phyloP scores from a whole-genome alignment of 1,139 yeast genomes.

The Lodderomyces orthopsilosis region DNA sequence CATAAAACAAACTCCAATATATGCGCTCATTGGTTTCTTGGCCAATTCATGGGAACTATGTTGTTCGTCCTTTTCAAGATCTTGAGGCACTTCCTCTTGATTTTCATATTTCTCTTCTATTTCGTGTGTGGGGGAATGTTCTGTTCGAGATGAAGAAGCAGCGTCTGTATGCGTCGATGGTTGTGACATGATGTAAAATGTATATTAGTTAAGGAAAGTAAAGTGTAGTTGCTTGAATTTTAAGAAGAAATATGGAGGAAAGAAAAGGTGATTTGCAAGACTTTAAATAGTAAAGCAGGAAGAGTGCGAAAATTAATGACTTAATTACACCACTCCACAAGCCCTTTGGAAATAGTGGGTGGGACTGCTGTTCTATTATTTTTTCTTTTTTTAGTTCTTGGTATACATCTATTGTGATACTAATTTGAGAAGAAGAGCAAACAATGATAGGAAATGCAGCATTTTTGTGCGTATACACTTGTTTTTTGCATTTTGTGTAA shows the following conservation, averaged over 20 bases:
- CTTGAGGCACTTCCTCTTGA: not conserved
- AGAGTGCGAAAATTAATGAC: not conserved
- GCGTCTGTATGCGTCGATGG: slow-evolving; percentile 1
- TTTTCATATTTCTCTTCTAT: slow-evolving; percentile 20
- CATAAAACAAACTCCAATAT: slow-evolving; percentile 11
- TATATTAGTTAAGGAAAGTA: not conserved
- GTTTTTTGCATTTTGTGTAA: not conserved
- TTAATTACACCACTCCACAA: not conserved
- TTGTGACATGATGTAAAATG: slow-evolving; percentile 3
- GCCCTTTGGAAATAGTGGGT: not conserved
- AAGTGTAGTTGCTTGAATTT: too few species aligned
- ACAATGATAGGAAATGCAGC: not conserved
- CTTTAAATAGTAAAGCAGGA: not conserved
- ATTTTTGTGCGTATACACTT: not conserved
- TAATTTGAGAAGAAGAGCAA: not conserved
- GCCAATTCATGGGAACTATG: slow-evolving; percentile 4
- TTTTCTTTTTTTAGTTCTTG: not conserved
- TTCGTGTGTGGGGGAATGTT: slow-evolving; percentile 32
- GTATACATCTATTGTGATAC: not conserved
- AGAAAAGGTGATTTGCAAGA: not conserved
- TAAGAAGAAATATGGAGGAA: not conserved
- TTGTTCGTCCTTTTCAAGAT: slow-evolving; percentile 1
- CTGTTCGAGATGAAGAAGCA: slow-evolving; percentile 2
- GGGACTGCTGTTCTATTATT: not conserved
- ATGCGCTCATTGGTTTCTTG: slow-evolving; percentile 10